Conservation (phyloP, 768 basidiomycete species). For the Phylloporus rhodoxanthus region DNA sequence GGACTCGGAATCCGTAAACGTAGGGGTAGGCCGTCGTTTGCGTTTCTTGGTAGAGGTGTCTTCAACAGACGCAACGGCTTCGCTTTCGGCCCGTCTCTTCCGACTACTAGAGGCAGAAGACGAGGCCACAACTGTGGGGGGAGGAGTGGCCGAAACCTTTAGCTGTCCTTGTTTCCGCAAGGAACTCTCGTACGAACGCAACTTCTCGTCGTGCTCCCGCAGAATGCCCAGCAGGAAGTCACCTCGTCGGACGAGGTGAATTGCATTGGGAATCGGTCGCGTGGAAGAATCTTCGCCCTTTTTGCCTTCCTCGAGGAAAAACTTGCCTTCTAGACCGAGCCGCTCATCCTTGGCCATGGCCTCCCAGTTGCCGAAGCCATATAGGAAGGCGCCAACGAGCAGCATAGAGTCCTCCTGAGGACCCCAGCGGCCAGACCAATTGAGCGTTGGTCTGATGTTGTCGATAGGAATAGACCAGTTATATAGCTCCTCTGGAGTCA, state of each 20-base stretch:
- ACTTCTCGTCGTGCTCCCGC: slow-evolving; percentile 84
- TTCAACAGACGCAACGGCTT: slow-evolving; percentile 77
- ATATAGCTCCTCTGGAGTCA: slow-evolving; percentile 61
- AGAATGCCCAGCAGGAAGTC: slow-evolving; percentile 86
- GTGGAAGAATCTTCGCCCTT: slow-evolving; percentile 82
- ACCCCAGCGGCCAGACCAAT: slow-evolving; percentile 96
- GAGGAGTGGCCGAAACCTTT: slow-evolving; percentile 70
- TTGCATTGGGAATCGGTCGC: slow-evolving; percentile 92
- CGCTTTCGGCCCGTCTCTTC: slow-evolving; percentile 80
- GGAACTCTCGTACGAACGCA: slow-evolving; percentile 81
- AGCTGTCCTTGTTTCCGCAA: slow-evolving; percentile 64
- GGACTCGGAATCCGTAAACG: slow-evolving; percentile 91
- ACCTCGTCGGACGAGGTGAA: slow-evolving; percentile 94
- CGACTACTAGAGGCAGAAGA: slow-evolving; percentile 52
- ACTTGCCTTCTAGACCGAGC: slow-evolving; percentile 83
- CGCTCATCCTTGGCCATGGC: slow-evolving; percentile 83
- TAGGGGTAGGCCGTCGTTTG: slow-evolving; percentile 92
- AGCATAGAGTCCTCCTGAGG: slow-evolving; percentile 91
- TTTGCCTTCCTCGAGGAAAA: slow-evolving; percentile 97
- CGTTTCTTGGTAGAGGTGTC: slow-evolving; percentile 63
- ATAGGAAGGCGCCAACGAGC: slow-evolving; percentile 84
- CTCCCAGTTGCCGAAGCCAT: slow-evolving; percentile 98
- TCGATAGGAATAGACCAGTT: slow-evolving; percentile 88
- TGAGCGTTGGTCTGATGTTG: slow-evolving; percentile 86
- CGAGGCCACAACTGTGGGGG: slow-evolving; percentile 65